Evolutionary conservation across 768 basidiomycete species (phyloP), one percentile per base, ranked within the genome.

Genomic region (Suillus subaureus): DNA sequence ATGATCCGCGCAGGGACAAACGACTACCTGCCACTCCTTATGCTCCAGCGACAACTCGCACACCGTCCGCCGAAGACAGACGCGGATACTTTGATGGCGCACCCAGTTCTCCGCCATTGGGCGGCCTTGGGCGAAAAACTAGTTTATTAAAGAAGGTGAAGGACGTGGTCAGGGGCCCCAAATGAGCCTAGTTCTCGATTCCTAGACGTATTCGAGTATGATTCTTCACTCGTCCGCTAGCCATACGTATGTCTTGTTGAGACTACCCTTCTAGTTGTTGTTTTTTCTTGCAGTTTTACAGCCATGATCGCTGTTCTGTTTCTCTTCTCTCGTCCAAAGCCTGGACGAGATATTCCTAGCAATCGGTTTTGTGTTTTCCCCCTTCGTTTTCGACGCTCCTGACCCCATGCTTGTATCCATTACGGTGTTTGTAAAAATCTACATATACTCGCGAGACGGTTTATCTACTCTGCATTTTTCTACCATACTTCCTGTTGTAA

Each of bases 101-200:
- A 43, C 70, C 69, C 62, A 69, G 70, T 62, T 76, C 78, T 6
- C 79, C 84, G 13, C 79, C 77, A 45, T 80, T 74, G 26, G 78
- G 72, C 9, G 79, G 81, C 28, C 82, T 94, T 1, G 88, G 87
- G 55, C 83, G 92, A 72, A 93, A 88, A 83, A 83, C 89, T 1
- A 92, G 91, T 73, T 78, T 94, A 65, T 84, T 93, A 82, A 90
- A 89, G 85, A 93, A 90, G 75, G 85, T 93, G 63, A 89, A 89
- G 68, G 84, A 85, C 52, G 92, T 83, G 6, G 90, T 92, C 61
- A 86, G 89, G 66, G 85, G 87, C 4, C 80, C 80, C 54, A 82
- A 81, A 69, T 81, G 72, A 74, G 26, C 56, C 61, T 49, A 26
- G n/a, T 39, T 39, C 64, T 47, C 11, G 18, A 61, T 4, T 47